These are phyloP conservation scores for Trichoderma lentiforme DNA, from an alignment of 2,329 filamentous ascomycete genomes.

Conservation along the genomic window DNA sequence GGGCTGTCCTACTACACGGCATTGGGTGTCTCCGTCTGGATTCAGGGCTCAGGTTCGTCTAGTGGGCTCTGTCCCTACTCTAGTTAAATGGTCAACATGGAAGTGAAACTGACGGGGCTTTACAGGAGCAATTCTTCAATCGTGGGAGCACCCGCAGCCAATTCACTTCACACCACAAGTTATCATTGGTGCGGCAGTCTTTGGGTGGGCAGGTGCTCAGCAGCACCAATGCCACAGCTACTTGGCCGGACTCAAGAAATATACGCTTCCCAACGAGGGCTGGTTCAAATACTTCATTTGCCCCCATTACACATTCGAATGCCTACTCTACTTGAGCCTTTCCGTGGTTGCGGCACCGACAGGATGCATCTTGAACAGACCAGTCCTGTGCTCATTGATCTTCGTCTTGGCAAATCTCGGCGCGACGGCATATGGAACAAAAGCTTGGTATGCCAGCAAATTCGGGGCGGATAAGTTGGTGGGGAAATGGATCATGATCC, in stretches of 20 bases:
- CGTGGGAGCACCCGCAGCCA: slow-evolving; percentile 28
- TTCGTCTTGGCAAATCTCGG: slow-evolving; percentile 81
- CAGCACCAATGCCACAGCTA: slow-evolving; percentile 74
- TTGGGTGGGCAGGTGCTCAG: slow-evolving; percentile 64
- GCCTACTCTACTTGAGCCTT: slow-evolving; percentile 76
- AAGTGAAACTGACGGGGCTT: neutral
- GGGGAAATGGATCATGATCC: slow-evolving; percentile 72
- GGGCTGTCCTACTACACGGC: slow-evolving; percentile 74
- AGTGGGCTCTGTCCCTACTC: neutral
- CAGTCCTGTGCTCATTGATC: slow-evolving; percentile 63
- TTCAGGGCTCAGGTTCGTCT: slow-evolving; percentile 71
- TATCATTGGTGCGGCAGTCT: slow-evolving; percentile 55
- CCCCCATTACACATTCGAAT: slow-evolving; percentile 91
- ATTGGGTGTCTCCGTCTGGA: slow-evolving; percentile 75
- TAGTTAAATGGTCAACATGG: neutral
- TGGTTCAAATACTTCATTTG: slow-evolving; percentile 72
- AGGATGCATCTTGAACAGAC: slow-evolving; percentile 65
- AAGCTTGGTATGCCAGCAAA: slow-evolving; percentile 71
- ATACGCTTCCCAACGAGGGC: slow-evolving; percentile 72
- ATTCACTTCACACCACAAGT: slow-evolving; percentile 26
- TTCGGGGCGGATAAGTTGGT: slow-evolving; percentile 66
- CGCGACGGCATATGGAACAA: slow-evolving; percentile 74
- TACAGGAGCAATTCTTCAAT: slow-evolving; percentile 33
- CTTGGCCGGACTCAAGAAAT: slow-evolving; percentile 70
- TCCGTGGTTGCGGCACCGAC: slow-evolving; percentile 69